phyloP scores from a whole-genome alignment of 768 basidiomycete genomes.

The Tephrocybe sp. region DNA sequence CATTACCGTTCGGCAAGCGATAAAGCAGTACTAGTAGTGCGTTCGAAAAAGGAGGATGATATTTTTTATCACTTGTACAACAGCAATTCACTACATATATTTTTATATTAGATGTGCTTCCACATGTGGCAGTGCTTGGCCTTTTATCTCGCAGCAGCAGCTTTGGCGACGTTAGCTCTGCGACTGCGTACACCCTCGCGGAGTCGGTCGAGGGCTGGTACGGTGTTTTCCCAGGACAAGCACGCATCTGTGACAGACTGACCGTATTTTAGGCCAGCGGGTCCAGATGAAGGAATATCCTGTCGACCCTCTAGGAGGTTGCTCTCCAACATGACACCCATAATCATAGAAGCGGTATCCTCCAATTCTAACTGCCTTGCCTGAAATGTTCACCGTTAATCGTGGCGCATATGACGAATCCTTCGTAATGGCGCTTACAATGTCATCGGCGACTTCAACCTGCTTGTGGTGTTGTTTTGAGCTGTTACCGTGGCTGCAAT shows the following conservation, averaged over 20 bases:
- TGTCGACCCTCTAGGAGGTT: conserved; percentile 88
- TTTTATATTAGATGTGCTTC: background rate
- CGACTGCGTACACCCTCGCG: conserved; percentile 86
- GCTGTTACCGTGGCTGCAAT: conserved; percentile 97
- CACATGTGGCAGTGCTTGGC: background rate
- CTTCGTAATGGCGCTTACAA: conserved; percentile 48
- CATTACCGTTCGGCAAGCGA: too few species aligned
- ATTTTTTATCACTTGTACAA: too few species aligned
- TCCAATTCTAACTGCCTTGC: conserved; percentile 68
- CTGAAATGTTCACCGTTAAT: conserved; percentile 31
- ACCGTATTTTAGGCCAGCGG: conserved; percentile 73
- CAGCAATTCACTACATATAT: background rate
- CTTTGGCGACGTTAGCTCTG: conserved; percentile 44
- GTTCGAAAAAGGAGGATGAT: too few species aligned
- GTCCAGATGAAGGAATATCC: conserved; percentile 73
- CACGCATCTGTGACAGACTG: conserved; percentile 89
- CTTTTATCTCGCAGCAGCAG: conserved; percentile 10
- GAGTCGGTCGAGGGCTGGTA: conserved; percentile 77
- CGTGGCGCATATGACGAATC: background rate
- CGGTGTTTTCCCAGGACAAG: conserved; percentile 86
- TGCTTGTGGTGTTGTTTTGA: conserved; percentile 90
- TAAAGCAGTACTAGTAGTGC: too few species aligned
- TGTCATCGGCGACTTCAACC: conserved; percentile 83
- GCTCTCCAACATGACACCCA: conserved; percentile 96
- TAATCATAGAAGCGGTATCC: conserved; percentile 71